Percentiles rank a stretch among this genome's conserved stretches.
Evolutionary conservation across 2,329 filamentous ascomycete genomes (phyloP).

Genomic region (Parafenestella ontariensis): DNA sequence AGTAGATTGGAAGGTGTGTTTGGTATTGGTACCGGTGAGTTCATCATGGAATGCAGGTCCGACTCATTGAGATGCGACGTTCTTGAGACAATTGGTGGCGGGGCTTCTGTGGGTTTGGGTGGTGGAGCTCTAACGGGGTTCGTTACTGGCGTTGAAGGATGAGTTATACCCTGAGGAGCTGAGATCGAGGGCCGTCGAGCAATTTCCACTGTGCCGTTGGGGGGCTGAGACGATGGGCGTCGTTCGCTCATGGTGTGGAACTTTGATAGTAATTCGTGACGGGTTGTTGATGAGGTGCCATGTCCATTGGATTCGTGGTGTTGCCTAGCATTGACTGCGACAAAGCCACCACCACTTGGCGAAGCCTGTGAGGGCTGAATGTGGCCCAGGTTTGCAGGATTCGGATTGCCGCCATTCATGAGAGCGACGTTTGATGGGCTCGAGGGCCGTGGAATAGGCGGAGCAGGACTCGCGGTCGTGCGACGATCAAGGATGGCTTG

Average conservation of each 20-base stretch:
- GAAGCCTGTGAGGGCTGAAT: constrained; percentile 42
- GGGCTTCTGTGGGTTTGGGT: constrained; percentile 30
- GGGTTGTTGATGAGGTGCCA: constrained; percentile 63
- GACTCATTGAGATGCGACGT: constrained; percentile 42
- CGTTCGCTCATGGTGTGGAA: constrained; percentile 67
- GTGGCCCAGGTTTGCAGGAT: constrained; percentile 15
- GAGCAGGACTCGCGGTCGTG: constrained; percentile 55
- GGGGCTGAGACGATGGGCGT: constrained; percentile 37
- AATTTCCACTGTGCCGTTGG: constrained; percentile 28
- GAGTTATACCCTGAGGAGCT: constrained; percentile 28
- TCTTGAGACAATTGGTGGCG: constrained; percentile 24
- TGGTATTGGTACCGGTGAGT: constrained; percentile 61
- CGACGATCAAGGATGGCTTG: constrained; percentile 74
- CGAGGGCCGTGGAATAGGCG: constrained; percentile 40
- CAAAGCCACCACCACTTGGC: constrained; percentile 58
- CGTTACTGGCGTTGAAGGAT: constrained; percentile 33
- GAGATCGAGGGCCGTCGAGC: constrained; percentile 37
- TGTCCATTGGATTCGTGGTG: constrained; percentile 51
- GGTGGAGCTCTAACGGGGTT: constrained; percentile 35
- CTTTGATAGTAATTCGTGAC: constrained; percentile 67
- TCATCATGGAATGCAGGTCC: constrained; percentile 52
- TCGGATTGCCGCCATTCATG: constrained; percentile 48
- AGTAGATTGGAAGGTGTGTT: constrained; percentile 62
- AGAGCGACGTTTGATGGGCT: constrained; percentile 53
- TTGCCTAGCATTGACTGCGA: constrained; percentile 64